Evolutionary conservation across 768 basidiomycete species (phyloP), one percentile per base, ranked within the genome.

Genomic region (Ramaria sp.): DNA sequence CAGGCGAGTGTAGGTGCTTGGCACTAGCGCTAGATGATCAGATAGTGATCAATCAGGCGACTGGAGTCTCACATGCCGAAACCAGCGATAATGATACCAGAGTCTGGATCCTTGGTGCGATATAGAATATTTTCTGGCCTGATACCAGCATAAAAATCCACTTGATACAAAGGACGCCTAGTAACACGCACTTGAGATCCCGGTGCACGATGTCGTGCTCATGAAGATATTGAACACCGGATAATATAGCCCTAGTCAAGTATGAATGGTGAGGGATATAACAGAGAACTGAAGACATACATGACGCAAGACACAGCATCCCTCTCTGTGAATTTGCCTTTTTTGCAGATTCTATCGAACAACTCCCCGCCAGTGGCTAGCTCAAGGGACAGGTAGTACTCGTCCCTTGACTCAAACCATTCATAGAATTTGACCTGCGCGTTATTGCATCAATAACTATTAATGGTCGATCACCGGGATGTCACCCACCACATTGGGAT

Each of bases 121-220:
- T 91, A 97, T 3, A 99, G 76, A 59, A 99, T 94, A 67, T 98
- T 98, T 70, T 99, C 96, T 0, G 96, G 96, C 68, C 88, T 91
- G 60, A 43, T 10, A n/a, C 42, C 11, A 22, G 9, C 1, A 9
- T 3, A 12, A 3, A 50, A 30, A 34, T 13, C 2, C 17, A 38
- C 3, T 24, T 12, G 3, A 27, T 27, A 11, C 12, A 27, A 59
- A 50, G 22, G n/a, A 50, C 10, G 34, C 34, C 34, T 54, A n/a
- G 9, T 22, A 9, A 46, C 3, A 68, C 76, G 24, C 55, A 90
- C 88, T 97, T 98, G 60, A 99, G 79, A 66, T 99, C 95, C 3
- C 96, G 82, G 66, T 99, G 96, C 17, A 98, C 96, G 61, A 99
- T 92, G 59, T 89, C 86, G 64, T 97, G 82, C 1, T 85, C 77